Base-by-base conservation (phyloP, 2,329 filamentous ascomycete genomes). In the Pseudogymnoascus sp. region DNA sequence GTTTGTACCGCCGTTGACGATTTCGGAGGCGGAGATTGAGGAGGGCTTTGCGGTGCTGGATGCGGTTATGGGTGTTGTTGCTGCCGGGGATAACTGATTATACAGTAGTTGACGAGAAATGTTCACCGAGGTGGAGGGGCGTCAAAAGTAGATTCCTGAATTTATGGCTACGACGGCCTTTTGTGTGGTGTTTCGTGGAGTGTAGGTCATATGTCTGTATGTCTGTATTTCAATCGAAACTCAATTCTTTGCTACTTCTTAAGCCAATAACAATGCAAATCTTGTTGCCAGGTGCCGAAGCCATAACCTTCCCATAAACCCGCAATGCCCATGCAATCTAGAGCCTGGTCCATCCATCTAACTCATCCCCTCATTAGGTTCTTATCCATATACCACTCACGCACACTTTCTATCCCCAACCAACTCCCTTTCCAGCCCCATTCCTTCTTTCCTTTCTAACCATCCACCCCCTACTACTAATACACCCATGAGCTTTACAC, bases 1-100 rank as follows among this genome's bases (percentile, higher is more conserved):
- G 58, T 96, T 99, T 70, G 92, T 97, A 62, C 94, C 94, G 33
- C 89, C 91, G 64, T 77, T 99, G 71, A 86, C 87, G 5, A 89
- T 99, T 63, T 88, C 84, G 0, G 86, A 91, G 68, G 84, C 83
- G 25, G 90, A 97, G 81, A 94, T 97, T 67, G 80, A 86, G 67
- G 80, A 88, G 66, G 92, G 91, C 0, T 77, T 97, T 74, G 77
- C 78, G 42, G 92, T 96, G 61, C 73, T 97, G 64, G 88, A 87
- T 67, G 82, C 90, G 68, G 83, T 84, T 4, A 85, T 88, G 52
- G 64, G 59, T 11, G 63, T 68, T 36, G 67, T 65, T 14, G 39
- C 49, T 33, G 49, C n/a, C n/a, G 49, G 8, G 49, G 49, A 33
- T 19, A 55, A 55, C 9, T 55, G 25, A 55, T 19, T 33, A 33